Conservation (phyloP, 805 yeast species). For the Dipodascopsis uninucleata region DNA sequence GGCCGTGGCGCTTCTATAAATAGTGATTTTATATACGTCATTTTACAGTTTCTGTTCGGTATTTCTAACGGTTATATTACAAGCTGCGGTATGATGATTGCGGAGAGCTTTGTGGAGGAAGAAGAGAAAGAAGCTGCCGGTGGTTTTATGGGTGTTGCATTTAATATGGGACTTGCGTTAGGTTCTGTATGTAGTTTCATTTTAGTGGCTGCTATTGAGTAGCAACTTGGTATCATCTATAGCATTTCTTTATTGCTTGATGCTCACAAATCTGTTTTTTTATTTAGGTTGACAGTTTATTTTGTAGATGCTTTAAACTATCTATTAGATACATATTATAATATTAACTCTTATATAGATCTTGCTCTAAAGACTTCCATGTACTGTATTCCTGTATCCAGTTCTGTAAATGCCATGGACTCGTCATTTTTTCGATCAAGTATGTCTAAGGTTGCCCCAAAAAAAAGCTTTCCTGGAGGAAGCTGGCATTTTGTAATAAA, state of each 20-base stretch:
- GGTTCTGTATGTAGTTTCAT: slow-evolving; percentile 75
- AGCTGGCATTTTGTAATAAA: slow-evolving; percentile 12
- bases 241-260: neutral
- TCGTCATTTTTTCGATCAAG: slow-evolving; percentile 4
- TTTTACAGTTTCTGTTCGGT: slow-evolving; percentile 76
- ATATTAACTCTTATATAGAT: neutral
- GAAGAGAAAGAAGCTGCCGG: slow-evolving; percentile 88
- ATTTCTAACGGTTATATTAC: slow-evolving; percentile 82
- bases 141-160: slow-evolving; percentile 79
- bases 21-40: slow-evolving; percentile 64
- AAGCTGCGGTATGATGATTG: slow-evolving; percentile 75
- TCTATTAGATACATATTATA: neutral
- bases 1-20: slow-evolving; percentile 39
- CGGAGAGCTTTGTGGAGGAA: slow-evolving; percentile 57
- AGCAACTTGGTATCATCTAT: neutral
- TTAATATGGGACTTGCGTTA: slow-evolving; percentile 69
- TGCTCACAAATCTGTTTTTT: neutral
- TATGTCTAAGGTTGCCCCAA: slow-evolving; percentile 12
- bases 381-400: slow-evolving; percentile 16
- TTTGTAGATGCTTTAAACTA: neutral
- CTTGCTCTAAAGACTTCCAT: slow-evolving; percentile 22
- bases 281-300: neutral
- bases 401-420: slow-evolving; percentile 5
- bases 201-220: slow-evolving; percentile 19
- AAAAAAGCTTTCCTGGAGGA: slow-evolving; percentile 16